These are phyloP conservation scores for Sextonia rubra DNA, from an alignment of 164 flowering plant species.

Conservation along the genomic window DNA sequence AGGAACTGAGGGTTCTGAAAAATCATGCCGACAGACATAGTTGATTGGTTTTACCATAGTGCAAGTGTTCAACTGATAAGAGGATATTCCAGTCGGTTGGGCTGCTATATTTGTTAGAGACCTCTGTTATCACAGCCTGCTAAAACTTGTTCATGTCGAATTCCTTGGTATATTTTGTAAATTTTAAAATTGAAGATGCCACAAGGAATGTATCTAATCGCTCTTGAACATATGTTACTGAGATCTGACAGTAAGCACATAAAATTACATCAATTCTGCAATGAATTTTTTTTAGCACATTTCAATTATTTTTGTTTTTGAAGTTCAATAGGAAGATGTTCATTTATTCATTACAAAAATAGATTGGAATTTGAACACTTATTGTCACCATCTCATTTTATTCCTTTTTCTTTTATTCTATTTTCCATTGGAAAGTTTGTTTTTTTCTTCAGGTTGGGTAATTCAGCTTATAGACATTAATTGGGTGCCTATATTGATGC, in stretches of 20 bases:
- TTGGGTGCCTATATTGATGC: slow-evolving; percentile 15
- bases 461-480: background rate
- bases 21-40: background rate
- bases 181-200: background rate
- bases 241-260: background rate
- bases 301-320: too few species aligned
- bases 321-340: too few species aligned
- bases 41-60: background rate
- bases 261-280: background rate
- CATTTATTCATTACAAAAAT: too few species aligned
- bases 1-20: background rate
- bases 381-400: too few species aligned
- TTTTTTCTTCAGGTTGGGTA: background rate
- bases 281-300: background rate
- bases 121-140: background rate
- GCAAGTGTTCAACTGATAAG: background rate
- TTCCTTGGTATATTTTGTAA: background rate
- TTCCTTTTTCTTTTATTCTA: too few species aligned
- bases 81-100: background rate
- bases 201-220: background rate
- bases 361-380: too few species aligned
- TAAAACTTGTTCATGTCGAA: background rate
- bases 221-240: background rate
- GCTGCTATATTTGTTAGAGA: background rate
- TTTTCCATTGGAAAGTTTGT: background rate